These are phyloP conservation scores for Melanopsichium pennsylvanicum DNA, from an alignment of 1,284 basidiomycete species.

Conservation along the genomic window DNA sequence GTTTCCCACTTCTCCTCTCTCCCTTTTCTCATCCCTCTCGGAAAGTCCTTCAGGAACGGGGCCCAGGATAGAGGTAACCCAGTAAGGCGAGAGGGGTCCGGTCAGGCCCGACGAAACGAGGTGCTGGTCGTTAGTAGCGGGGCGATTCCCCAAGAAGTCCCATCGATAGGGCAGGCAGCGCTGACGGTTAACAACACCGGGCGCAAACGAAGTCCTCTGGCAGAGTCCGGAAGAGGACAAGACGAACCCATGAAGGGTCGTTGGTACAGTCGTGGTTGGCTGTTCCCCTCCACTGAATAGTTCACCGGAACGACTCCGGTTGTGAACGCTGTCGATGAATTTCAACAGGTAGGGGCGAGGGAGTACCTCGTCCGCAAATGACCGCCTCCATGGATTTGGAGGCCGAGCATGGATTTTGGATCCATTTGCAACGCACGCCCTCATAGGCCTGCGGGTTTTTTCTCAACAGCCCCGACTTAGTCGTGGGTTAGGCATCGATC, in stretches of 20 bases:
- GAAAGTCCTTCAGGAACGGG: neutral
- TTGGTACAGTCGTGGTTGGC: neutral
- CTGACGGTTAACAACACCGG: neutral
- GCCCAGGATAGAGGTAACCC: neutral
- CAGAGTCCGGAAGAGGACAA: neutral
- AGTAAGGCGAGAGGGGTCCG: conserved; percentile 31
- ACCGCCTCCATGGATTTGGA: too few species aligned
- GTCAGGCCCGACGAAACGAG: conserved; percentile 1
- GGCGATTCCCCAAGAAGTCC: neutral
- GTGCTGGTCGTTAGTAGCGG: conserved; percentile 3
- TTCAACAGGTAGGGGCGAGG: neutral
- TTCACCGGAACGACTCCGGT: neutral
- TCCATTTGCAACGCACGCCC: neutral
- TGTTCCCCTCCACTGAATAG: neutral
- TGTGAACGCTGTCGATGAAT: neutral
- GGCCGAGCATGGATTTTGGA: neutral
- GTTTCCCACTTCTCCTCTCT: conserved; percentile 2
- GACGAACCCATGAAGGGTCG: neutral
- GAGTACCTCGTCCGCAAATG: too few species aligned
- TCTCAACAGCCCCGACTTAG: neutral
- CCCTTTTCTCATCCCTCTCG: conserved; percentile 24
- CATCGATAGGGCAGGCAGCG: neutral
- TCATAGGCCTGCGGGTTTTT: neutral
- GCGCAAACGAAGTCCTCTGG: neutral
- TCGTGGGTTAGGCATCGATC: conserved; percentile 21